Conservation (phyloP, 176 grass and related monocot species). For the Paspalum notatum region DNA sequence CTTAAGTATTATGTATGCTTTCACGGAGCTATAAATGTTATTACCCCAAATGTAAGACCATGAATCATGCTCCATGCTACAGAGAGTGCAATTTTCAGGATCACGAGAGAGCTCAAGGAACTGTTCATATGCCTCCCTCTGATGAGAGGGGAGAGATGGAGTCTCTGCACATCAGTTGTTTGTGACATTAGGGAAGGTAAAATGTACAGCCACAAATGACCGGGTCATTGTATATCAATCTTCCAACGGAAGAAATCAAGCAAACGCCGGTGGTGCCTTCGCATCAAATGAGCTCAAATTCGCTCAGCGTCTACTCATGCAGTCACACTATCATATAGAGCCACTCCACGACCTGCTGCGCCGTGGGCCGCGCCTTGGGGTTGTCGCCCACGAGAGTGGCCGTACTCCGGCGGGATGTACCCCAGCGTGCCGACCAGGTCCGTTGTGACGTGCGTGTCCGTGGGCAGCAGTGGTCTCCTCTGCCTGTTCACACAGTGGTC, state of each 20-base stretch:
- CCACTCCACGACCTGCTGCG: constrained; percentile 40
- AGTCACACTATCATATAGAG: background rate
- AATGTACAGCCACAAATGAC: background rate
- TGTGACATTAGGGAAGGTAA: too few species aligned
- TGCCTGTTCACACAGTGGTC: too few species aligned
- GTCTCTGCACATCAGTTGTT: too few species aligned
- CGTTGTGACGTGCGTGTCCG: constrained; percentile 66
- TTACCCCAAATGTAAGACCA: too few species aligned
- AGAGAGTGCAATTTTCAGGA: too few species aligned
- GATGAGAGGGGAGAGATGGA: too few species aligned
- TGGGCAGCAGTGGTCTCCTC: constrained; percentile 28
- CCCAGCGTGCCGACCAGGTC: constrained; percentile 70
- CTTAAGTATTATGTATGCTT: too few species aligned
- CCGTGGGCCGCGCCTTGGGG: constrained; percentile 47
- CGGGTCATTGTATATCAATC: background rate
- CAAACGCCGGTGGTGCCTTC: background rate
- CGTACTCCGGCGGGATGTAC: constrained; percentile 80
- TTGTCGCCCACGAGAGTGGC: constrained; percentile 32
- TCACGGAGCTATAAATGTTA: too few species aligned
- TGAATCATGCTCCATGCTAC: too few species aligned
- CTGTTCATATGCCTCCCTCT: too few species aligned
- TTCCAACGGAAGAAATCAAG: background rate
- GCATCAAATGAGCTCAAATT: background rate
- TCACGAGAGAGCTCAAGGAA: background rate
- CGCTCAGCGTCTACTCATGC: too few species aligned